Evolutionary conservation across 2,329 filamentous ascomycete genomes (phyloP), one percentile per base, ranked within the genome.

Genomic region (Sordariomycetes sp.): DNA sequence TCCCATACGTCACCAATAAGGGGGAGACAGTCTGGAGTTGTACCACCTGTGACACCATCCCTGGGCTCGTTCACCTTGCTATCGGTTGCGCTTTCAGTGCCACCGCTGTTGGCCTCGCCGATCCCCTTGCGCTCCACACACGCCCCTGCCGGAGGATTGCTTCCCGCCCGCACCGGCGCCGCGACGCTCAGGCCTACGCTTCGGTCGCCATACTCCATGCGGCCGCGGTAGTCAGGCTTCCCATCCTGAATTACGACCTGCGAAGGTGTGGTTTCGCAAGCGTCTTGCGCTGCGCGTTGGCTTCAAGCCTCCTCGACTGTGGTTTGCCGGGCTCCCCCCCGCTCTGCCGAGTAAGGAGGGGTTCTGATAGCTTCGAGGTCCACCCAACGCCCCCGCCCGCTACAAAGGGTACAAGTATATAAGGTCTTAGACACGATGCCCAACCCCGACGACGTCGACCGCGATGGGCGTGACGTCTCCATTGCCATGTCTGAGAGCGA

Each of bases 401-500:
- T 50, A 50, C 46, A 14, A 50, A 50, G 46, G 20, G 46, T 50
- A 50, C 46, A 50, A 50, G 46, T 56, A 52, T 57, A 57, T 51
- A 51, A 51, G 35, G 20, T 40, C 55, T 37, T 37, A 57, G 43
- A 52, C 55, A 57, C n/a, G 28, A 57, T 57, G 55, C 55, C 55
- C 55, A 50, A 46, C 51, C 57, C 16, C 24, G 34, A 58, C 51
- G 57, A 32, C 74, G 20, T 34, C 24, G 24, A 53, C 6, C 51
- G 51, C 51, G 51, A 53, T 53, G 24, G 28, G 12, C 51, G 14
- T 69, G 79, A 82, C 65, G 75, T 80, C 70, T 82, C 80, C 70
- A 80, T 80, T 74, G 74, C 72, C 64, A 74, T 80, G 76, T 83
- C 81, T 69, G 81, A 83, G 66, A 80, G 79, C 70, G 79, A 81